Base-by-base conservation (phyloP, 2,329 filamentous ascomycete genomes). In the Diaporthe nobilis region DNA sequence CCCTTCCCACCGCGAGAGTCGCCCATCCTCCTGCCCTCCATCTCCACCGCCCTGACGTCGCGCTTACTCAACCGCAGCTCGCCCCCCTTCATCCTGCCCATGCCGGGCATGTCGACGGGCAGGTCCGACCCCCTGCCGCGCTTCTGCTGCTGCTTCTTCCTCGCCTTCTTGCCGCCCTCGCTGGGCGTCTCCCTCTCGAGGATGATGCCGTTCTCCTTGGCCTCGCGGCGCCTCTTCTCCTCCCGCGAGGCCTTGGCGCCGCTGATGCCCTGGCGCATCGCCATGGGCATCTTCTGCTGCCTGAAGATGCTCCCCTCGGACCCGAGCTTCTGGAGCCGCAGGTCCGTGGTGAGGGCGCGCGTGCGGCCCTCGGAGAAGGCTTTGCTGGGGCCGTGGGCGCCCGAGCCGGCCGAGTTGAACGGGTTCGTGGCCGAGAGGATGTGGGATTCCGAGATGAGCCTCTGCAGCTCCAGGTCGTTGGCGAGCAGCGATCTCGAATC, bases 401-500 rank as follows among this genome's bases (percentile, higher is more conserved):
- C 80, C 22, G 85, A 82, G 58, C 82, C 78, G 70, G 84, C 87
- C 60, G 82, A 80, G 77, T 83, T 82, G 76, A 83, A 81, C 25
- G 89, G 87, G 60, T 89, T 88, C 4, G 89, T 86, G 73, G 88
- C 86, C 0, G 90, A 86, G 75, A 98, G 92, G 77, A 98, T 92
- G 85, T 98, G 95, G 0, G 96, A 98, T 88, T 99, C 97, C 79
- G 93, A 90, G 75, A 99, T 91, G 55, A 99, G 92, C 63, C 95
- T 93, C 83, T 98, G 96, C 20, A 99, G 92, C 53, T 95, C 96
- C 72, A 98, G 92, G 83, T 98, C 97, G 84, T 98, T 96, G 83
- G 96, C 95, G 25, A 98, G 89, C 77, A 98, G 94, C 15, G 90
- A 90, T 78, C 88, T 88, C 71, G 89, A 89, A 81, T 93, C 90